Conservation (phyloP, 1,284 basidiomycete species). For the Fomes fomentarius region DNA sequence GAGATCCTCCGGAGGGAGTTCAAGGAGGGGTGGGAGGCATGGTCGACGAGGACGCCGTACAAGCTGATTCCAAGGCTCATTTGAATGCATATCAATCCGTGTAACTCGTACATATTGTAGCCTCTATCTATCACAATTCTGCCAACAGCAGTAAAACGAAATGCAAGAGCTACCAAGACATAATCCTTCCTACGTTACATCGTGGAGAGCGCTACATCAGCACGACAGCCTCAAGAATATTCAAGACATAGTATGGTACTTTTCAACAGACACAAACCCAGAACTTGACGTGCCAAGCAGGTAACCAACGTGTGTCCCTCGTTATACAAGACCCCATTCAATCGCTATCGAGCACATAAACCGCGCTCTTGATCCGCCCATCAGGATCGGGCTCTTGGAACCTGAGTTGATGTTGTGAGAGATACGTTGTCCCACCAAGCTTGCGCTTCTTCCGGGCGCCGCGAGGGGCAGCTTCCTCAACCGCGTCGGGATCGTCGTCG, state of each 20-base stretch:
- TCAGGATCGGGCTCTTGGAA: slow-evolving; percentile 19
- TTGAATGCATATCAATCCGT: neutral
- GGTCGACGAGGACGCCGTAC: slow-evolving; percentile 22
- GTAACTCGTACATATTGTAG: neutral
- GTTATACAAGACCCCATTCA: slow-evolving; percentile 2
- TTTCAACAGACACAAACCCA: neutral
- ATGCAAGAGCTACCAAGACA: too few species aligned
- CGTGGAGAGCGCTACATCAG: too few species aligned
- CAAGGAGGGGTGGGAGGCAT: slow-evolving; percentile 19
- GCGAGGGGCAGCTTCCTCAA: slow-evolving; percentile 4
- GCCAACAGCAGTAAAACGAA: too few species aligned
- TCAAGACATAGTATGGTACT: slow-evolving; percentile 6
- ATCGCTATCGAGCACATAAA: slow-evolving; percentile 30
- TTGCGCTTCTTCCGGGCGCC: slow-evolving; percentile 1
- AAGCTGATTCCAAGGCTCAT: slow-evolving; percentile 20
- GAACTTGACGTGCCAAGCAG: too few species aligned
- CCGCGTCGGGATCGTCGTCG: slow-evolving; percentile 7
- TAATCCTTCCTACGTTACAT: too few species aligned
- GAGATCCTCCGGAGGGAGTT: slow-evolving; percentile 22
- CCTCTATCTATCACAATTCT: too few species aligned
- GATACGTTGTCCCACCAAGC: slow-evolving; percentile 1
- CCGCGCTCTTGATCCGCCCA: slow-evolving; percentile 26
- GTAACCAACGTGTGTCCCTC: neutral
- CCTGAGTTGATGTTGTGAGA: slow-evolving; percentile 15
- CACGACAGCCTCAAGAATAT: neutral